Conservation (phyloP, 768 basidiomycete species). For the Thelephora aurantiotincta region DNA sequence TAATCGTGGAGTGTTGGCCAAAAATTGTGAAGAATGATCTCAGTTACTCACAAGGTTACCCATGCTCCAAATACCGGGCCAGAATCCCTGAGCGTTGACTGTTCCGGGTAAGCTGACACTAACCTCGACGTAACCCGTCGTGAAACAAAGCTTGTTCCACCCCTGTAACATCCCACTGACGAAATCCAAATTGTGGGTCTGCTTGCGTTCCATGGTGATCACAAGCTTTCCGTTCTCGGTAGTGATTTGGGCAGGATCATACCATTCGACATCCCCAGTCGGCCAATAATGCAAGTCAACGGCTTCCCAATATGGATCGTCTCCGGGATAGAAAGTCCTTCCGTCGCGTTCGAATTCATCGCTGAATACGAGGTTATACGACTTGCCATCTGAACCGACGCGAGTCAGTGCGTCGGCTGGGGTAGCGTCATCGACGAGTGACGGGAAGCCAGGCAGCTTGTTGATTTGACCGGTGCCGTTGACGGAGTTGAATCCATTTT, state of each 20-base stretch:
- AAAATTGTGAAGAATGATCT: background rate
- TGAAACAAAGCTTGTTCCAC: constrained; percentile 96
- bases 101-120: constrained; percentile 63
- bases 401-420: constrained; percentile 40
- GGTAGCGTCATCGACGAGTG: constrained; percentile 67
- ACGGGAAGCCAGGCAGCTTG: constrained; percentile 47
- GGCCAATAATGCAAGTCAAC: constrained; percentile 77
- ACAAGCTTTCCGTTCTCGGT: constrained; percentile 69
- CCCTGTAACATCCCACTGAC: constrained; percentile 69
- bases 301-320: constrained; percentile 80
- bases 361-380: constrained; percentile 77
- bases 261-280: constrained; percentile 77
- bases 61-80: constrained; percentile 84
- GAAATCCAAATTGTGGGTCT: constrained; percentile 73
- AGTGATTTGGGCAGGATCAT: constrained; percentile 55
- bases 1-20: constrained; percentile 17
- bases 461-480: constrained; percentile 86
- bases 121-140: constrained; percentile 81
- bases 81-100: constrained; percentile 50
- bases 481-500: constrained; percentile 65
- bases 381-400: constrained; percentile 60
- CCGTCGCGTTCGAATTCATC: constrained; percentile 72
- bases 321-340: constrained; percentile 66
- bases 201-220: constrained; percentile 61
- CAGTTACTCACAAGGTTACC: constrained; percentile 38